phyloP scores from a whole-genome alignment of 495 filamentous ascomycete species.

The Rostrohypoxylon terebratum region DNA sequence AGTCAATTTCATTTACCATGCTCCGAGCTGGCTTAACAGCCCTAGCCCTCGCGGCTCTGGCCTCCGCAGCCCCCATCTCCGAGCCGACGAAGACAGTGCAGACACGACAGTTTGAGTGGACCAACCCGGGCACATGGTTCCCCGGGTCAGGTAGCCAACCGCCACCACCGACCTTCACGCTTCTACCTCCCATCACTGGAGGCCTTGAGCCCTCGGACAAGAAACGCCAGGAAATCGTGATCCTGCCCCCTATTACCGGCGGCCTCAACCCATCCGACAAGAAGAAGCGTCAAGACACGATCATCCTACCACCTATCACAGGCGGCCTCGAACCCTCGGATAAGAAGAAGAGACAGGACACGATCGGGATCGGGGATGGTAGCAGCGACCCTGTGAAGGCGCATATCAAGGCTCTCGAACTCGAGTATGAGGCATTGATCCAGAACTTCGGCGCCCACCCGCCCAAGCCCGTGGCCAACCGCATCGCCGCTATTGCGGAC shows the following conservation, averaged over 20 bases:
- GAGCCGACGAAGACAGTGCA: conserved; percentile 42
- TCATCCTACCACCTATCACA: conserved; percentile 46
- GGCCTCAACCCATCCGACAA: conserved; percentile 48
- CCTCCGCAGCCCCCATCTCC: conserved; percentile 45
- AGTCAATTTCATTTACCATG: conserved; percentile 39
- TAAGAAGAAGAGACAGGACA: conserved; percentile 46
- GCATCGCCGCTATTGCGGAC: conserved; percentile 45
- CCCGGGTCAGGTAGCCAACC: conserved; percentile 23
- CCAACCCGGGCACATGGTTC: conserved; percentile 35
- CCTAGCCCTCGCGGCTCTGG: conserved; percentile 45
- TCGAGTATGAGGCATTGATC: conserved; percentile 43
- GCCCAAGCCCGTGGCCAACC: conserved; percentile 41
- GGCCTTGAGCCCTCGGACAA: conserved; percentile 47
- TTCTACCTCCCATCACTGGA: conserved; percentile 58
- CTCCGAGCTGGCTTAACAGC: conserved; percentile 40
- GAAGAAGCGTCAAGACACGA: conserved; percentile 57
- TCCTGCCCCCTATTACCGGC: conserved; percentile 48
- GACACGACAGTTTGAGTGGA: conserved; percentile 8
- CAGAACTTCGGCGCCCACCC: conserved; percentile 44
- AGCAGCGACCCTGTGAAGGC: conserved; percentile 36
- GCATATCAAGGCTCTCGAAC: conserved; percentile 46
- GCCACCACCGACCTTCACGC: conserved; percentile 45
- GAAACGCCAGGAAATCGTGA: conserved; percentile 61
- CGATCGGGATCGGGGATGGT: conserved; percentile 38
- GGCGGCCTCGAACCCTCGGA: conserved; percentile 48